Conservation (phyloP, 2,329 filamentous ascomycete species). For the Nothophaeocryptopus gaeumannii region DNA sequence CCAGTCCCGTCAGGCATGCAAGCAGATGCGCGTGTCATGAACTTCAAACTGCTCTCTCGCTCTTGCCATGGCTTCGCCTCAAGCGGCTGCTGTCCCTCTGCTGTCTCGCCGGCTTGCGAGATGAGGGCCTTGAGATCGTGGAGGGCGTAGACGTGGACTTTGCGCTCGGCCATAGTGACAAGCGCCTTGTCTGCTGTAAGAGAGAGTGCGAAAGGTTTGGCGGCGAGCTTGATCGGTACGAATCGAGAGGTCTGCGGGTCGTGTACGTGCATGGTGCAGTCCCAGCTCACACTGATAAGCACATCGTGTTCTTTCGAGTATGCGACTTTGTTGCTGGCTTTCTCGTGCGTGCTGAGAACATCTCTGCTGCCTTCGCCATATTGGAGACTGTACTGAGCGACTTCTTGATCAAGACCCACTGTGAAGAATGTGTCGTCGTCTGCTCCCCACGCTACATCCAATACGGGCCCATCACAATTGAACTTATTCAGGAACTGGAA, state of each 20-base stretch:
- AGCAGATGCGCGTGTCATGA: slow-evolving; percentile 86
- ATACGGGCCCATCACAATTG: slow-evolving; percentile 66
- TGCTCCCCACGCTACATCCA: slow-evolving; percentile 87
- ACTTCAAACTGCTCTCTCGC: slow-evolving; percentile 90
- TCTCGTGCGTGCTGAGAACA: slow-evolving; percentile 71
- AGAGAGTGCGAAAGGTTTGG: slow-evolving; percentile 84
- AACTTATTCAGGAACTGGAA: slow-evolving; percentile 32
- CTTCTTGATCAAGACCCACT: slow-evolving; percentile 81
- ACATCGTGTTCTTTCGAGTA: slow-evolving; percentile 74
- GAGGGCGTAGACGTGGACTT: slow-evolving; percentile 94
- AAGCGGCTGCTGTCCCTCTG: slow-evolving; percentile 13
- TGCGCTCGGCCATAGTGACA: slow-evolving; percentile 89
- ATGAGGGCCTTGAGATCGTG: slow-evolving; percentile 60
- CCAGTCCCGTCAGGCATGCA: slow-evolving; percentile 97
- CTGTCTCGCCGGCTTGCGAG: slow-evolving; percentile 42
- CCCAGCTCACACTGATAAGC: slow-evolving; percentile 90
- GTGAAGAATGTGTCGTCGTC: slow-evolving; percentile 78
- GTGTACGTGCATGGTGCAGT: slow-evolving; percentile 84
- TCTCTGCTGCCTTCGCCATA: slow-evolving; percentile 58
- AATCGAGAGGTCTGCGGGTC: slow-evolving; percentile 45
- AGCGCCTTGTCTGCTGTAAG: slow-evolving; percentile 80
- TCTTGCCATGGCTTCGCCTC: slow-evolving; percentile 73
- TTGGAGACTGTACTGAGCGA: slow-evolving; percentile 69
- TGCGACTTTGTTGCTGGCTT: slow-evolving; percentile 74
- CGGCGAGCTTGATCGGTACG: slow-evolving; percentile 63